Base-by-base conservation (phyloP, 805 yeast genomes). In the Lipomyces chichibuensis region DNA sequence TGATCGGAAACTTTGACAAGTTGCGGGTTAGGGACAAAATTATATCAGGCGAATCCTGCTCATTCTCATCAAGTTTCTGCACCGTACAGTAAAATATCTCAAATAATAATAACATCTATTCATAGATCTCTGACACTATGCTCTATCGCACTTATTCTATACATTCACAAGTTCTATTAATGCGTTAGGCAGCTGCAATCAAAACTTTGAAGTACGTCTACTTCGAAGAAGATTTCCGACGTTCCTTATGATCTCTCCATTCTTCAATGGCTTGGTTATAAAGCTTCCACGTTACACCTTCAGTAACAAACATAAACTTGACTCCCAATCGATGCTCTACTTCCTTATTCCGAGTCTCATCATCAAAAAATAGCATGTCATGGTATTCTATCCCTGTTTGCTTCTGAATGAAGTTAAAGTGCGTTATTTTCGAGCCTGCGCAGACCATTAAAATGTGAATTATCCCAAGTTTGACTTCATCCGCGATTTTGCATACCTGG, bases 341-440 rank as follows among this genome's bases (percentile, higher is more conserved):
- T 72, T 92, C 97, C 68, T 79, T 83, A 74, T 92, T 92, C 70
- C 97, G 82, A 64, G 78, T 73, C 76, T 92, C 97, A 76, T 92
- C 97, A 75, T 92, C 97, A 73, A 86, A 92, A 64, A 90, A 79
- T n/a, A 83, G 77, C 79, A 90, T 82, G 52, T 87, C 87, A 4
- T 77, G 70, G 52, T 74, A 82, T 29, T 80, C 80, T 9, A 85
- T 77, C 14, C 82, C 82, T 23, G 88, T 77, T 13, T 81, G 82
- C 61, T 81, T 77, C 4, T 87, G 79, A 23, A 88, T 82, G 60
- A 77, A 76, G 20, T 75, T 73, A 51, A 90, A 86, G 74, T 89
- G 92, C 33, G 80, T 81, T 27, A 85, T 77, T 69, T 86, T 80
- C 32, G 80, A 83, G 13, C 83, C 85, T 20, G 46, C 9, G 5